Base-by-base conservation (phyloP, 805 yeast species). In the Ogataea sp. region DNA sequence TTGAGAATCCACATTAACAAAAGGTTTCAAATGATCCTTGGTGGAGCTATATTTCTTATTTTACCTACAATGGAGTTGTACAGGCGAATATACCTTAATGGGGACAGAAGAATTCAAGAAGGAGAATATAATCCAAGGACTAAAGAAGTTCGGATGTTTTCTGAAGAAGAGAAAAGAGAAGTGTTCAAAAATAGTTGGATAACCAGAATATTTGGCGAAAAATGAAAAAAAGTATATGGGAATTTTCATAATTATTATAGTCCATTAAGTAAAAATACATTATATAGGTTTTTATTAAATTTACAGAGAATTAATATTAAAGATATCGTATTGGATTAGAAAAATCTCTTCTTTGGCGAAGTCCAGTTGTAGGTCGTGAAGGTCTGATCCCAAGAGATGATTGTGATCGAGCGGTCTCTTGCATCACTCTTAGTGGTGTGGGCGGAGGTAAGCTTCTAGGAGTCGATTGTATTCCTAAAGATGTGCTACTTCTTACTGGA, bases 91-190 rank as follows among this genome's bases (percentile, higher is more conserved):
- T 55, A 65, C 27, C 50, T 59, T 11, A 72, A 73, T 5, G 62
- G 64, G 15, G 71, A 67, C 35, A 56, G 71, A 43, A 60, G 62
- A 25, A 57, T 59, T 3, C 78, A 72, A 46, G 52, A 62, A 32
- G 78, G 78, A 10, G 73, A 65, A 33, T 56, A 59, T 42, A 50
- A 57, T 36, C 64, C 68, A 1, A 55, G 55, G 1, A 75, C 70
- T 37, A 75, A 75, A 0, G 59, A 68, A 1, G 52, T 70, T 5
- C 52, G 70, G n/a, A 50, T 64, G 36, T 72, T 69, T 50, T 50
- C 59, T 11, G 68, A 65, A 14, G 64, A 62, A 32, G 78, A 72
- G 45, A 62, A 55, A 39, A 41, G 48, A 14, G 57, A 58, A 37
- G 50, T 55, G 9, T 72, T 70, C 42, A 46, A 51, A 27, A 48